Evolutionary conservation across 164 flowering plant genomes (phyloP).

Genomic region (Vitis rupestris): DNA sequence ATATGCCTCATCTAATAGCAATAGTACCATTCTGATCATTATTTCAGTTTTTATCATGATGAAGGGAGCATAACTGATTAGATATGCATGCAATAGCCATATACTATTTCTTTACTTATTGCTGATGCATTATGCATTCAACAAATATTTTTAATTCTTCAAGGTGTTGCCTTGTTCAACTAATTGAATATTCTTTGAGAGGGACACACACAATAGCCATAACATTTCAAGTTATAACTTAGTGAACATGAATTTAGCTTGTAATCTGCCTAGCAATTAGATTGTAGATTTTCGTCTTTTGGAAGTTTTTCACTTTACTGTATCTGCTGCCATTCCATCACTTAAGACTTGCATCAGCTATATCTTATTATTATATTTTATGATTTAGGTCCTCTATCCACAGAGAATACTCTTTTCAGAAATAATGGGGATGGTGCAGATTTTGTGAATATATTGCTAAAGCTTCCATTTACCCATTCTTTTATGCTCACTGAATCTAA

Average conservation of each 20-base stretch:
- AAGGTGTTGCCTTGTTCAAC: too few relatives aligned
- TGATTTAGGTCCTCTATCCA: conserved; percentile 40
- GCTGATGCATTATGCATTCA: not conserved
- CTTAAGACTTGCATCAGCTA: not conserved
- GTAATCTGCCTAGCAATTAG: too few relatives aligned
- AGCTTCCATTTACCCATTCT: conserved; percentile 66
- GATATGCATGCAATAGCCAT: not conserved
- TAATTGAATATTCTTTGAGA: too few relatives aligned
- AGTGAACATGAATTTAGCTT: too few relatives aligned
- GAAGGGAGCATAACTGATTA: not conserved
- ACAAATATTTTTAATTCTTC: not conserved
- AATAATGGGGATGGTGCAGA: conserved; percentile 27
- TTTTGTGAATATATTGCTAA: conserved; percentile 40
- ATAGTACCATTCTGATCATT: not conserved
- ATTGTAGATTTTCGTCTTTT: not conserved
- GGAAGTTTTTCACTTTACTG: not conserved
- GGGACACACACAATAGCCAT: too few relatives aligned
- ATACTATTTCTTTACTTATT: too few relatives aligned
- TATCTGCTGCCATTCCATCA: not conserved
- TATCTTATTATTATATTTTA: not conserved
- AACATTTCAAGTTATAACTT: too few relatives aligned
- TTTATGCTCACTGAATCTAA: not conserved
- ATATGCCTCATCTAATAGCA: not conserved
- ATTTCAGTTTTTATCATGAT: not conserved
- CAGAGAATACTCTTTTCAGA: conserved; percentile 31